Percentiles rank a stretch among this genome's conserved stretches.
Evolutionary conservation across 2,329 filamentous ascomycete species (phyloP).

Genomic region (Epichloe gansuensis): DNA sequence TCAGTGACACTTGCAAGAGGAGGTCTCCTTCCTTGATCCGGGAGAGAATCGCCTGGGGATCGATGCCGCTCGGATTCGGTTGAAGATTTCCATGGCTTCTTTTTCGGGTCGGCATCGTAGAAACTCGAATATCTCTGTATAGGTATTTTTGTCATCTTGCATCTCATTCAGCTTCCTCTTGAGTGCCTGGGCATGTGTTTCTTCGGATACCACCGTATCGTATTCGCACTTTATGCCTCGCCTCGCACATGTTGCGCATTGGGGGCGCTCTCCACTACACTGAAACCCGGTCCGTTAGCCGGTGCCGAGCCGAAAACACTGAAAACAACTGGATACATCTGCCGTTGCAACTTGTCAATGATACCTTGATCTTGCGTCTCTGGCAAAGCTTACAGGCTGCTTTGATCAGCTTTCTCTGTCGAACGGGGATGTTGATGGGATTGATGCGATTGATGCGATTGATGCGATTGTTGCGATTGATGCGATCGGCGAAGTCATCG

Average conservation of each 20-base stretch:
- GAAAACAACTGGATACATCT: too few species aligned
- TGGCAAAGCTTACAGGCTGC: too few species aligned
- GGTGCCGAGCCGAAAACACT: too few species aligned
- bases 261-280: slow-evolving; percentile 16
- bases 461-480: too few species aligned
- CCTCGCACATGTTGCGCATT: slow-evolving; percentile 12
- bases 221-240: slow-evolving; percentile 11
- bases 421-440: too few species aligned
- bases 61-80: slow-evolving; percentile 23
- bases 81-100: slow-evolving; percentile 23
- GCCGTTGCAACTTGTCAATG: too few species aligned
- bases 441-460: too few species aligned
- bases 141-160: not conserved
- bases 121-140: slow-evolving; percentile 11
- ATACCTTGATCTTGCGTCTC: too few species aligned
- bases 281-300: not conserved
- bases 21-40: slow-evolving; percentile 24
- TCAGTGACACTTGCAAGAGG: slow-evolving; percentile 25
- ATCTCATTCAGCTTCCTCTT: slow-evolving; percentile 4
- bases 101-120: slow-evolving; percentile 11
- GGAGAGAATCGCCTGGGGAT: slow-evolving; percentile 19
- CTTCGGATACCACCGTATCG: slow-evolving; percentile 7
- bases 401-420: too few species aligned
- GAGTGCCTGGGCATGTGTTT: slow-evolving; percentile 12
- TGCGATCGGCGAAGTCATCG: too few species aligned